Percentiles rank a stretch among this genome's conserved stretches.
phyloP scores from a whole-genome alignment of 208 protist species.

The Leishmania amazonensis region DNA sequence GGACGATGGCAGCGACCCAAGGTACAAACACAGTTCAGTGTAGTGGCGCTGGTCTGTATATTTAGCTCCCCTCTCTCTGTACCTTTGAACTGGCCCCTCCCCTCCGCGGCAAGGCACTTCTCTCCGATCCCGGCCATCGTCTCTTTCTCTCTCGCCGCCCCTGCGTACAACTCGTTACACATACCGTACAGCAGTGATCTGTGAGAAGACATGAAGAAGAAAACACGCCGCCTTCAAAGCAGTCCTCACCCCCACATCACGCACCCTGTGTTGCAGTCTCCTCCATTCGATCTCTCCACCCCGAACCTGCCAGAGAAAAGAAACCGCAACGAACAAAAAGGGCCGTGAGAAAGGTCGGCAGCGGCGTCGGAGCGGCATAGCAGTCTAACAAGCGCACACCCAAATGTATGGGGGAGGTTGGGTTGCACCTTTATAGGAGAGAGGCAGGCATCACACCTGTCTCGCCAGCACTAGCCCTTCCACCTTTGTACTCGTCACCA shows the following conservation, averaged over 20 bases:
- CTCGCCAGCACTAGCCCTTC: not conserved
- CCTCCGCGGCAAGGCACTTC: not conserved
- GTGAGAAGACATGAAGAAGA: not conserved
- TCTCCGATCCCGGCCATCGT: not conserved
- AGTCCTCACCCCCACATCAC: not conserved
- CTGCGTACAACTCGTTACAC: not conserved
- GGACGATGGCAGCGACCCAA: not conserved
- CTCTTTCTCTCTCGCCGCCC: not conserved
- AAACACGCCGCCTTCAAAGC: not conserved
- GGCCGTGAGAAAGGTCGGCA: not conserved
- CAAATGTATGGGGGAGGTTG: not conserved
- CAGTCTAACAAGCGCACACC: not conserved
- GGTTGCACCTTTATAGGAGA: not conserved
- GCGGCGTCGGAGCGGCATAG: conserved; percentile 9
- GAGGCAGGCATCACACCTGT: not conserved
- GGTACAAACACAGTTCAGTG: not conserved
- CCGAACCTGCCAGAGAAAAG: not conserved
- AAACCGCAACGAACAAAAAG: not conserved
- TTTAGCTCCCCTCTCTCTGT: not conserved
- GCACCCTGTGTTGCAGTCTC: not conserved
- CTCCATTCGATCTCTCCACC: not conserved
- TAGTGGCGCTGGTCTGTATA: not conserved
- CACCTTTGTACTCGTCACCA: not conserved
- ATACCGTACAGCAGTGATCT: not conserved
- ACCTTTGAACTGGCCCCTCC: not conserved